Conservation (phyloP, 2,329 filamentous ascomycete genomes). For the Arthrobotrys musiformis region DNA sequence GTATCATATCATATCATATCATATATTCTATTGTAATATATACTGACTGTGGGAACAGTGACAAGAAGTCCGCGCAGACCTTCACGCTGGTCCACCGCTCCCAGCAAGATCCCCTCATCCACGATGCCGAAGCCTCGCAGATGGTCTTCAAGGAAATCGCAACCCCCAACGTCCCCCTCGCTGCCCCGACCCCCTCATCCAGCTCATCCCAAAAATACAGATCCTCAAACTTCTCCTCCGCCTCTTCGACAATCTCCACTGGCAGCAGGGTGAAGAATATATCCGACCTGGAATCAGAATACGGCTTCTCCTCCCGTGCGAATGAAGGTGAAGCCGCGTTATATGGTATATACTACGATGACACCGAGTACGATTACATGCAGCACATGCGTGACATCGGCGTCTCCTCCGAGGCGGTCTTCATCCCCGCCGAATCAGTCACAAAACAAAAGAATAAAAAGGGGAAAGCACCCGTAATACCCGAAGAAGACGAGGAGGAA, state of each 20-base stretch:
- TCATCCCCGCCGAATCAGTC: constrained; percentile 73
- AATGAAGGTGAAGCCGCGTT: constrained; percentile 97
- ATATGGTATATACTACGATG: constrained; percentile 93
- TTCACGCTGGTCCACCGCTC: constrained; percentile 95
- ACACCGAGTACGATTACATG: constrained; percentile 98
- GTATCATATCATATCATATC: constrained; percentile 59
- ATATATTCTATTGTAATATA: not conserved
- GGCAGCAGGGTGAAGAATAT: constrained; percentile 72
- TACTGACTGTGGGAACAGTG: constrained; percentile 67
- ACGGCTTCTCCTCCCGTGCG: constrained; percentile 76
- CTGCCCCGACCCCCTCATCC: not conserved
- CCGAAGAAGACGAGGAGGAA: constrained; percentile 29
- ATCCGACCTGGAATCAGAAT: constrained; percentile 78
- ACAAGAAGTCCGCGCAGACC: constrained; percentile 93
- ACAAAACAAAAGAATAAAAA: constrained; percentile 68
- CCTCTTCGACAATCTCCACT: constrained; percentile 65
- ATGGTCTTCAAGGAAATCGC: constrained; percentile 84
- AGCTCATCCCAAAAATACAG: not conserved
- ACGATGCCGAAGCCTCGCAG: constrained; percentile 86
- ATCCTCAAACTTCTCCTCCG: constrained; percentile 40
- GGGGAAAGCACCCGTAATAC: constrained; percentile 66
- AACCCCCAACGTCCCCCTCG: constrained; percentile 62
- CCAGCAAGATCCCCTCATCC: constrained; percentile 96
- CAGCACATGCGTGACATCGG: constrained; percentile 94
- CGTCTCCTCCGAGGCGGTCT: constrained; percentile 76